Conservation (phyloP, 106 monocot genomes). For the Alisma plantagoaquatica region DNA sequence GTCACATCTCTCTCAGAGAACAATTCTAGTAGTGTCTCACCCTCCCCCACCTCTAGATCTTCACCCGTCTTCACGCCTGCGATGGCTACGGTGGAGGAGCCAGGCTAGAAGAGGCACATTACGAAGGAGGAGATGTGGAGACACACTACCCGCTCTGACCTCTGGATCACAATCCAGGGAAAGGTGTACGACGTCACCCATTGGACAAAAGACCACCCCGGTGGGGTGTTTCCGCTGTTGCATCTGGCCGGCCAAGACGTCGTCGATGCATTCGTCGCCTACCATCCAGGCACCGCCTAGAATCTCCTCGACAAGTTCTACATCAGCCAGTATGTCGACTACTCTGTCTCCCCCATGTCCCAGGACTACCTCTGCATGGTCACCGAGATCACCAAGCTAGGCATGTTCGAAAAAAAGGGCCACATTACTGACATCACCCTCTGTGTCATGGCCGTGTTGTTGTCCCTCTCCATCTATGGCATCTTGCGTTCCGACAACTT, state of each 20-base stretch:
- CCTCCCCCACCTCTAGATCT: neutral
- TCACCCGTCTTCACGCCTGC: neutral
- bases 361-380: slow-evolving; percentile 33
- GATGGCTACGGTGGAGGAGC: neutral
- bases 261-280: slow-evolving; percentile 65
- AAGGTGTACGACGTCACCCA: slow-evolving; percentile 64
- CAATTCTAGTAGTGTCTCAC: neutral
- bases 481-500: slow-evolving; percentile 1
- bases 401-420: slow-evolving; percentile 40
- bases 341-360: slow-evolving; percentile 39
- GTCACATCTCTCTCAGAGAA: neutral
- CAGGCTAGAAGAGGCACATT: slow-evolving; percentile 18
- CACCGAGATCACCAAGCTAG: slow-evolving; percentile 33
- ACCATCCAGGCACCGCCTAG: slow-evolving; percentile 48
- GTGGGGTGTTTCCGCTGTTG: slow-evolving; percentile 58
- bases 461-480: slow-evolving; percentile 13
- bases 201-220: slow-evolving; percentile 42
- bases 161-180: slow-evolving; percentile 62
- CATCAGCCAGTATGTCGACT: slow-evolving; percentile 30
- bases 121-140: slow-evolving; percentile 26
- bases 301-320: slow-evolving; percentile 26
- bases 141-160: slow-evolving; percentile 32
- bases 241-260: slow-evolving; percentile 62
- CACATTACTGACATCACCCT: slow-evolving; percentile 15
- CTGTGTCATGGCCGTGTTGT: slow-evolving; percentile 10